These are phyloP conservation scores for Trichoderma simmonsii DNA, from an alignment of 2,329 filamentous ascomycete species.

Conservation along the genomic window DNA sequence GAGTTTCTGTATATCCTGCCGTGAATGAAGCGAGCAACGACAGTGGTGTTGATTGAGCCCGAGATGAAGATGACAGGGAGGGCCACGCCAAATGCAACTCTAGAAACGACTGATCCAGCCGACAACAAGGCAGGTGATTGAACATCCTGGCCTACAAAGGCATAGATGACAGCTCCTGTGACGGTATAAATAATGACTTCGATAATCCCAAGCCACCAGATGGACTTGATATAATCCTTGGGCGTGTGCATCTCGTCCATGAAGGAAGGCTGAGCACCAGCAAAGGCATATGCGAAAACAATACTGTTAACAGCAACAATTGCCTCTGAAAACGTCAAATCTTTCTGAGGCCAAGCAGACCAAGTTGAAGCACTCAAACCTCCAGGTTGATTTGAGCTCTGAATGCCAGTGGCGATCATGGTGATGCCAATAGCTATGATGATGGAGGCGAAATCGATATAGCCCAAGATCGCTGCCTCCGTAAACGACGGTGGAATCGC, in stretches of 20 bases:
- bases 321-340: conserved; percentile 50
- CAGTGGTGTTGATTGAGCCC: conserved; percentile 63
- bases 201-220: conserved; percentile 58
- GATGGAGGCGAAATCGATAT: conserved; percentile 60
- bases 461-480: conserved; percentile 48
- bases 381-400: conserved; percentile 30
- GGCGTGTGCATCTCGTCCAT: conserved; percentile 54
- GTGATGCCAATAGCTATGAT: conserved; percentile 61
- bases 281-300: conserved; percentile 64
- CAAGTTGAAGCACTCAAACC: conserved; percentile 35
- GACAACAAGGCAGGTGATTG: conserved; percentile 66
- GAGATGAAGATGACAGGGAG: conserved; percentile 72
- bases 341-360: conserved; percentile 45
- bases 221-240: conserved; percentile 48
- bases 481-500: conserved; percentile 48
- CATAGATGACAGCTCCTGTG: conserved; percentile 65
- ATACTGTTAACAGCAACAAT: conserved; percentile 66
- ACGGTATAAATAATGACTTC: conserved; percentile 65
- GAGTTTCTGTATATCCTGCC: conserved; percentile 43
- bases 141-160: conserved; percentile 62
- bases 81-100: conserved; percentile 67
- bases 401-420: conserved; percentile 62
- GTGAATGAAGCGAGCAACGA: conserved; percentile 46
- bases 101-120: conserved; percentile 55
- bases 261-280: conserved; percentile 50